Conservation (phyloP, 202 grass and related monocot species). For the Schoenoplectus triqueter region DNA sequence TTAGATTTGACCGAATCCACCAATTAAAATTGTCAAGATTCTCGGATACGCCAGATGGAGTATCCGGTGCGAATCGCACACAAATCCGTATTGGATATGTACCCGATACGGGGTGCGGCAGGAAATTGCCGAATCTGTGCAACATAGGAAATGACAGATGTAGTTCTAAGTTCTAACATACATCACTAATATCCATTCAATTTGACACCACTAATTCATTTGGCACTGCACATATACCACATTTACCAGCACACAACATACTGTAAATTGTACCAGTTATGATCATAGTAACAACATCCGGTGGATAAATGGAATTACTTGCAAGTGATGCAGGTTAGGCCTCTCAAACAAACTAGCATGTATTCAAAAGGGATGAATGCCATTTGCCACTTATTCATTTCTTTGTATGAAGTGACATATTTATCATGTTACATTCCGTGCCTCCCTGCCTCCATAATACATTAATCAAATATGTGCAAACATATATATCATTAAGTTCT, state of each 20-base stretch:
- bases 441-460: too few species aligned
- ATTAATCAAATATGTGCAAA: too few species aligned
- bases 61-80: too few species aligned
- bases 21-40: too few species aligned
- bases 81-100: too few species aligned
- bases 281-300: neutral
- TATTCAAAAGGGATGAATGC: neutral
- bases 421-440: neutral
- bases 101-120: too few species aligned
- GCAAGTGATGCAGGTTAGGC: neutral
- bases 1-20: too few species aligned
- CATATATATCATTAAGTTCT: too few species aligned
- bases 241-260: neutral
- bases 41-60: too few species aligned
- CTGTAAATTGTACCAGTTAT: neutral
- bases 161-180: neutral
- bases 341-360: neutral
- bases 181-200: conserved; percentile 13
- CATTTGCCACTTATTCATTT: neutral
- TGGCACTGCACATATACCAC: neutral
- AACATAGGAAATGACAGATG: neutral
- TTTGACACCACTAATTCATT: conserved; percentile 10
- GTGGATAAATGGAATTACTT: neutral
- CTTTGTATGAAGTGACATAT: neutral
- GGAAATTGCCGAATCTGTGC: too few species aligned